Evolutionary conservation across 495 filamentous ascomycete genomes (phyloP).

Genomic region (Pseudoneurospora amorphoporcata): DNA sequence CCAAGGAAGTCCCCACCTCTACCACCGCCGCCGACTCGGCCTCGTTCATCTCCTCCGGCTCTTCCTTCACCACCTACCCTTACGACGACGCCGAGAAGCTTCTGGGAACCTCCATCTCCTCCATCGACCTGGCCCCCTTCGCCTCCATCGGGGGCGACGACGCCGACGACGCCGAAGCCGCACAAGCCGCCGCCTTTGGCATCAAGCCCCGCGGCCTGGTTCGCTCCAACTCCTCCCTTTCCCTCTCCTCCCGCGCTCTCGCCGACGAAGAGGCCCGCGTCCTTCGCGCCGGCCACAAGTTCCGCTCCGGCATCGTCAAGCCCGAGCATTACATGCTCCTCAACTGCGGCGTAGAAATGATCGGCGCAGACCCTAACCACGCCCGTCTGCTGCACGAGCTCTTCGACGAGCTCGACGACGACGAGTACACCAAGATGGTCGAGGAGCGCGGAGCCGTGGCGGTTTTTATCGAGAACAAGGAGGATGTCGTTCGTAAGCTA

Average conservation of each 20-base stretch:
- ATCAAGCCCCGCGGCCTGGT: slow-evolving; percentile 39
- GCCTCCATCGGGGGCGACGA: slow-evolving; percentile 22
- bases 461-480: slow-evolving; percentile 47
- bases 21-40: slow-evolving; percentile 15
- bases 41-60: slow-evolving; percentile 3
- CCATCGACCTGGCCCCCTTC: not conserved
- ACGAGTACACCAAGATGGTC: slow-evolving; percentile 46
- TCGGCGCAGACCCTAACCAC: slow-evolving; percentile 45
- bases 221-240: slow-evolving; percentile 68
- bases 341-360: slow-evolving; percentile 30
- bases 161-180: slow-evolving; percentile 31
- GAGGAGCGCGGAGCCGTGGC: slow-evolving; percentile 44
- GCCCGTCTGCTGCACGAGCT: slow-evolving; percentile 46
- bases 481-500: slow-evolving; percentile 38
- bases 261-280: slow-evolving; percentile 83
- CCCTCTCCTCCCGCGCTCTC: slow-evolving; percentile 65
- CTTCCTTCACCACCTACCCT: slow-evolving; percentile 26
- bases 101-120: not conserved
- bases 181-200: slow-evolving; percentile 15
- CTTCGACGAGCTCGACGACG: slow-evolving; percentile 54
- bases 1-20: slow-evolving; percentile 38
- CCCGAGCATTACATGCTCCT: slow-evolving; percentile 36
- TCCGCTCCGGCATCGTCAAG: slow-evolving; percentile 50
- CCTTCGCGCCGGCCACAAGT: slow-evolving; percentile 71
- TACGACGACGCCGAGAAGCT: slow-evolving; percentile 17